A percentile compares a stretch with the other conserved stretches of the same genome.
Evolutionary conservation across 768 basidiomycete species (phyloP).

Genomic region (Suillus discolor): DNA sequence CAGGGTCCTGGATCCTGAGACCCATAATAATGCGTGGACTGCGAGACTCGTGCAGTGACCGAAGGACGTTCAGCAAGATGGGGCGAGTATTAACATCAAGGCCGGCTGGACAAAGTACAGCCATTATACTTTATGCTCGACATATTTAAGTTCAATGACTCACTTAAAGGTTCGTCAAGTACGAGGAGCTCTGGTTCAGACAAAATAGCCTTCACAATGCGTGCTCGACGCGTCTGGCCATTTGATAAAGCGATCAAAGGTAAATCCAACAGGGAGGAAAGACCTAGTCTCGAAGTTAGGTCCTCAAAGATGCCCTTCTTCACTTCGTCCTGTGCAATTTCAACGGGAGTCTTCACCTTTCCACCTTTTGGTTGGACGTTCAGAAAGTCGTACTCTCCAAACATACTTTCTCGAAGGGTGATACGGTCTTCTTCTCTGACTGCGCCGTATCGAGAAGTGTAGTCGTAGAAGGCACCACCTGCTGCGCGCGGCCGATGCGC

Average conservation of each 20-base stretch:
- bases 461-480: slow-evolving; percentile 86
- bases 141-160: slow-evolving; percentile 26
- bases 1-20: slow-evolving; percentile 66
- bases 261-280: slow-evolving; percentile 70
- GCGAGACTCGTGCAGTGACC: slow-evolving; percentile 48
- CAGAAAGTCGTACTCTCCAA: slow-evolving; percentile 48
- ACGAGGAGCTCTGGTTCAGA: slow-evolving; percentile 71
- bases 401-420: slow-evolving; percentile 74
- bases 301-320: slow-evolving; percentile 47
- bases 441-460: slow-evolving; percentile 89
- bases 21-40: slow-evolving; percentile 67
- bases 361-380: slow-evolving; percentile 28
- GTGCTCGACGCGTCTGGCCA: slow-evolving; percentile 87
- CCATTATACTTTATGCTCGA: neutral
- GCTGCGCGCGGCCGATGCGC: slow-evolving; percentile 57
- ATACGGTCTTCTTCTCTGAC: slow-evolving; percentile 81
- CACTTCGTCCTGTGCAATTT: slow-evolving; percentile 27
- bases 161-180: slow-evolving; percentile 92
- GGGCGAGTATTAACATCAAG: slow-evolving; percentile 67
- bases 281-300: slow-evolving; percentile 56
- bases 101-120: slow-evolving; percentile 57
- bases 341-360: slow-evolving; percentile 22
- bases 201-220: slow-evolving; percentile 79
- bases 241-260: slow-evolving; percentile 87
- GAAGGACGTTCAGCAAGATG: slow-evolving; percentile 55